A percentile compares a stretch with the other conserved stretches of the same genome.
Evolutionary conservation across 257 asterid species (phyloP).

Genomic region (Przewalskia tangutica): DNA sequence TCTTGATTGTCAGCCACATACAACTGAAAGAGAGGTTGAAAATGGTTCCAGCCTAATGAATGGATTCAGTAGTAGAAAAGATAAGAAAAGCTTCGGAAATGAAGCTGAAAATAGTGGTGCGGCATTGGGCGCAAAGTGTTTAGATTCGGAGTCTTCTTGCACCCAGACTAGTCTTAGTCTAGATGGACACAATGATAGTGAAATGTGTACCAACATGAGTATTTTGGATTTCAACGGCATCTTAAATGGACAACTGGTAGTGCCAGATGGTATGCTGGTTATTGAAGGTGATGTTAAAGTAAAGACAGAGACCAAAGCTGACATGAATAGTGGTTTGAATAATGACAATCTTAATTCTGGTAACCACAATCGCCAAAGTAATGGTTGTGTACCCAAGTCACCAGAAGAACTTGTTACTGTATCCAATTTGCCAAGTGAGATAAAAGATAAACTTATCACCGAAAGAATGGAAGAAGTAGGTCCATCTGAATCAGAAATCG

Average conservation of each 20-base stretch:
- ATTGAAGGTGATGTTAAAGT: constrained; percentile 27
- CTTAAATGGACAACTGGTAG: constrained; percentile 17
- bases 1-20: constrained; percentile 30
- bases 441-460: constrained; percentile 18
- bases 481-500: constrained; percentile 31
- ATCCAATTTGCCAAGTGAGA: constrained; percentile 27
- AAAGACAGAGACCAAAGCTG: constrained; percentile 28
- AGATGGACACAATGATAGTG: constrained; percentile 44
- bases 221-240: constrained; percentile 29
- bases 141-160: constrained; percentile 63
- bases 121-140: constrained; percentile 27
- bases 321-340: constrained; percentile 17
- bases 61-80: constrained; percentile 30
- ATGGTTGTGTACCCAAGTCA: constrained; percentile 23
- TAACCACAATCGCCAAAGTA: constrained; percentile 27
- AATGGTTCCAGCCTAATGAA: constrained; percentile 37
- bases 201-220: constrained; percentile 24
- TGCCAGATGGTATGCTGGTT: constrained; percentile 18
- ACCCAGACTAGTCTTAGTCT: constrained; percentile 29
- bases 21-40: constrained; percentile 24
- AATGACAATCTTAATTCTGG: constrained; percentile 23
- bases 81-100: constrained; percentile 16
- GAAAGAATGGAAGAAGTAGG: constrained; percentile 29
- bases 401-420: constrained; percentile 26
- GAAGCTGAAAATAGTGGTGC: constrained; percentile 25